Evolutionary conservation across 1,284 basidiomycete species (phyloP), one percentile per base, ranked within the genome.

Genomic region (Papiliotrema fonsecae): DNA sequence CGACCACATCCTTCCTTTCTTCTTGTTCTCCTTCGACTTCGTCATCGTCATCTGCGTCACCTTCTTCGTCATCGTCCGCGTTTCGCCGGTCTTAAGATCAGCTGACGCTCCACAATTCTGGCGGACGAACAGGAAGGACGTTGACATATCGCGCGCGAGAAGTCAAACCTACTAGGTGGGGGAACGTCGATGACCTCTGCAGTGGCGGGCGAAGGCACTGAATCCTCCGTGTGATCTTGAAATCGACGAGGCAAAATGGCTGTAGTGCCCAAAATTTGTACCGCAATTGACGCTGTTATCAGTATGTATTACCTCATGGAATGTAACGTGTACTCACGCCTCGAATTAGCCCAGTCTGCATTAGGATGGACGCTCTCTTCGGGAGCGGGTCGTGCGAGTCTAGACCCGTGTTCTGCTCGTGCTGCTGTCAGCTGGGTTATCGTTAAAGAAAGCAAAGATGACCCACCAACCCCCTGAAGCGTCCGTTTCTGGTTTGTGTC

Each of bases 331-430:
- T n/a, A 42, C 39, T 46, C 24, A 49, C 47, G 41, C 43, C 27
- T 35, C n/a, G 39, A 13, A 21, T 43, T 25, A 4, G 47, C 47
- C 47, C 47, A 49, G n/a, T 42, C 47, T 11, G 45, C 49, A 40
- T 46, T 24, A 11, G 43, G 42, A 47, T 51, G 45, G 19, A 36
- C 49, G 30, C 32, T 36, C 18, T 47, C 43, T 6, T 19, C 25
- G 11, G 28, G 27, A 14, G 14, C 24, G 6, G 26, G 36, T 21
- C 21, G 19, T 31, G 21, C 30, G 11, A 11, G 13, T 9, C 18
- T 43, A 9, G 43, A 51, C 4, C 43, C 49, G 19, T 43, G 25
- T 25, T 49, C 40, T 28, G 47, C 47, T 4, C 7, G 40, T 3
- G 47, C 47, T 49, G 32, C 11, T 11, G 25, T 45, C 35, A 45